Evolutionary conservation across 2,329 filamentous ascomycete genomes (phyloP).

Genomic region (Pezicula rhizophila): DNA sequence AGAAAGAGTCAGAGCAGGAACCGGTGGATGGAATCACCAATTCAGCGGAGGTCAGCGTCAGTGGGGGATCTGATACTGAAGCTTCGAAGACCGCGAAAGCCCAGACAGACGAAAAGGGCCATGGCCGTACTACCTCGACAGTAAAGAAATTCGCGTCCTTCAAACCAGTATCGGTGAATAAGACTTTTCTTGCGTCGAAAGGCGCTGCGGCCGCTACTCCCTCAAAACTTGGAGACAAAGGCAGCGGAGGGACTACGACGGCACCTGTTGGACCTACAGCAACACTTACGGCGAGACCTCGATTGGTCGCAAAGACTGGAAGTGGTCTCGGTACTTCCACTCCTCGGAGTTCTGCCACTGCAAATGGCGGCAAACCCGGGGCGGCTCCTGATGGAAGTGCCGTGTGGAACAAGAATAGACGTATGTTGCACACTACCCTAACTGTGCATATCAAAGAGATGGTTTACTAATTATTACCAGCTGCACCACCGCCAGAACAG

Average conservation of each 20-base stretch:
- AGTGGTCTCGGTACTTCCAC: conserved; percentile 50
- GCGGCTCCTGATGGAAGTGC: conserved; percentile 64
- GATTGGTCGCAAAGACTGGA: conserved; percentile 70
- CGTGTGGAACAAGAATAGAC: conserved; percentile 87
- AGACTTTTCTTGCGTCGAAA: conserved; percentile 75
- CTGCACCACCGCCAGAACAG: conserved; percentile 60
- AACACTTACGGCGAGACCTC: conserved; percentile 54
- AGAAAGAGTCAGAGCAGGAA: conserved; percentile 43
- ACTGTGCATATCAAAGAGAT: not conserved
- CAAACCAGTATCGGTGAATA: conserved; percentile 81
- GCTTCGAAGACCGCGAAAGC: conserved; percentile 51
- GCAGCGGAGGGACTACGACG: conserved; percentile 36
- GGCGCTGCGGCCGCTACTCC: conserved; percentile 37
- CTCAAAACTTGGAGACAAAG: conserved; percentile 46
- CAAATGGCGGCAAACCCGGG: conserved; percentile 52
- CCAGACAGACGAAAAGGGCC: conserved; percentile 51
- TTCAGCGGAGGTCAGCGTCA: conserved; percentile 63
- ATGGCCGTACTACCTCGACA: conserved; percentile 51
- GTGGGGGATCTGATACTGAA: conserved; percentile 73
- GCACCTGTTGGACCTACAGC: conserved; percentile 40
- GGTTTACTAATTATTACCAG: conserved; percentile 32
- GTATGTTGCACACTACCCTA: conserved; percentile 41
- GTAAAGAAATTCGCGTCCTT: conserved; percentile 73
- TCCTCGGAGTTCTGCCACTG: conserved; percentile 33
- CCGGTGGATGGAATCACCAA: conserved; percentile 51